Evolutionary conservation across 2,329 filamentous ascomycete genomes (phyloP), one percentile per base, ranked within the genome.

Genomic region (Nothophoma quercina): DNA sequence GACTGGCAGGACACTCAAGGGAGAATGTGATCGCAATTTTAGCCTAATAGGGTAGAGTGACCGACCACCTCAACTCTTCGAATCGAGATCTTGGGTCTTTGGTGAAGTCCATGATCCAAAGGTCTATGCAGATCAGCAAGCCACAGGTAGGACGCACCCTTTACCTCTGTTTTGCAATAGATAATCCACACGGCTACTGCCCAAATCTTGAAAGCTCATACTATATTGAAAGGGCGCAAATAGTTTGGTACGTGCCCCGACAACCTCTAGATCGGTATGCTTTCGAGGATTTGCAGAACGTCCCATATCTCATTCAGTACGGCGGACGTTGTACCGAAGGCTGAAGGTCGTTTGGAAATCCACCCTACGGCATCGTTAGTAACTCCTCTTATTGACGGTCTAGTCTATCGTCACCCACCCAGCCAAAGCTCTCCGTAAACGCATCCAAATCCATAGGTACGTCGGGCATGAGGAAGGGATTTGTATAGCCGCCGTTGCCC

Each of bases 401-500:
- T 4, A 18, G 22, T 2, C 15, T 3, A 2, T 10, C 15, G 3
- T 28, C 5, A 19, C 46, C 22, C 55, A 68, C 68, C 67, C 67
- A 71, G 25, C 59, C 57, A 26, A 68, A 66, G n/a, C 47, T 36
- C 12, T 61, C 51, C 7, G 50, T 48, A 15, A 56, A 54, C 7
- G 44, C 19, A 12, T 60, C 61, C n/a, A 70, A 44, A 28, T 69
- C 62, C 58, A 69, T 66, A 2, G 60, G 43, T 30, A 62, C 56
- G 22, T 65, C 59, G 10, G 49, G 40, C 43, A 60, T 58, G 6
- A 55, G 41, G 32, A 68, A 64, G 2, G 64, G 46, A 19, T 59
- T 59, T 12, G 16, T 29, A 35, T 50, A 59, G 16, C 47, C 49
- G 33, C 49, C 41, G 12, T 50, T 47, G 2, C 42, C 47, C 39